Evolutionary conservation across 805 yeast species (phyloP).

Genomic region (Metschnikowia kunwiensis): DNA sequence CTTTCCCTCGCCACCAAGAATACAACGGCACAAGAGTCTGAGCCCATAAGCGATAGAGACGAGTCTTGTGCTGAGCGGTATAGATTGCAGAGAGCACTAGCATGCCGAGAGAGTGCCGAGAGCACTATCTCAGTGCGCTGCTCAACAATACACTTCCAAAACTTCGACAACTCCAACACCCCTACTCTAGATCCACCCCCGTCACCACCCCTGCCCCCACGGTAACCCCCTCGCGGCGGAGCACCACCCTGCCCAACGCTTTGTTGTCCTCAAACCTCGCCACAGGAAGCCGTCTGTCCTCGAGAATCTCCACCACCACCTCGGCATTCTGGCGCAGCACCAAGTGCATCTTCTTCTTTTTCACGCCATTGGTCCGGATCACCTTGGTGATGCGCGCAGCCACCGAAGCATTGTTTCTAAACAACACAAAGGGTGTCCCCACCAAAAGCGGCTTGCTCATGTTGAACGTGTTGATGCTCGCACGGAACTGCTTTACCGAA

Average conservation of each 20-base stretch:
- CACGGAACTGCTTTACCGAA: constrained; percentile 28
- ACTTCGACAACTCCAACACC: no score
- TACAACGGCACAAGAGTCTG: no score
- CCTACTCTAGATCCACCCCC: no score
- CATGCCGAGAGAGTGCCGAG: no score
- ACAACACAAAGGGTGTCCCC: constrained; percentile 75
- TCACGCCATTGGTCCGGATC: constrained; percentile 28
- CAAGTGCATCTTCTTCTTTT: constrained; percentile 53
- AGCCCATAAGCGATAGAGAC: no score
- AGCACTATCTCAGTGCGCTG: no score
- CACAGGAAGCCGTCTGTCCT: constrained; percentile 50
- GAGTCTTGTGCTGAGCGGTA: no score
- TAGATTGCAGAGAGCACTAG: no score
- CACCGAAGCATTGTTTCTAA: constrained; percentile 69
- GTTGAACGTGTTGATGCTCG: constrained; percentile 34
- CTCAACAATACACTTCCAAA: no score
- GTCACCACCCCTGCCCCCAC: constrained; percentile 61
- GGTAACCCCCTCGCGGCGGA: constrained; percentile 66
- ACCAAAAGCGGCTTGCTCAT: constrained; percentile 68
- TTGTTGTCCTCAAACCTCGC: constrained; percentile 46
- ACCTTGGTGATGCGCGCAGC: constrained; percentile 61
- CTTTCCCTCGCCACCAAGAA: no score
- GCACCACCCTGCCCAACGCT: constrained; percentile 62
- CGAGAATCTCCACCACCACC: constrained; percentile 52
- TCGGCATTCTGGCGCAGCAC: constrained; percentile 57